phyloP scores from a whole-genome alignment of 2,329 filamentous ascomycete genomes.

The Fusarium tricinctum region DNA sequence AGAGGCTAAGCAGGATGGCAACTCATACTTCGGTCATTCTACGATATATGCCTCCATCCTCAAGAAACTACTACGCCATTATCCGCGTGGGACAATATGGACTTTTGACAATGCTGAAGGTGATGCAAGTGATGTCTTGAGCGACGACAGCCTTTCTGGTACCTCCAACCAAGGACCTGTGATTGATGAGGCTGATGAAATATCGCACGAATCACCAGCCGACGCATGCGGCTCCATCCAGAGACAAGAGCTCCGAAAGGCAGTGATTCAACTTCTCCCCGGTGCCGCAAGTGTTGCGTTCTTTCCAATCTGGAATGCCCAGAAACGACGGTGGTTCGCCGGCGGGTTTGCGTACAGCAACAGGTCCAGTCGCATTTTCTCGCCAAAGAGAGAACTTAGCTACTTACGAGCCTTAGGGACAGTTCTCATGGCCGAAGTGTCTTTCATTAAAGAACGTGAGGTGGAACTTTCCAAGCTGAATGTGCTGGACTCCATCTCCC shows the following conservation, averaged over 20 bases:
- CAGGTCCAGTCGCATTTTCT: neutral
- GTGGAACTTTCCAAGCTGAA: neutral
- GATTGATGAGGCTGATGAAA: neutral
- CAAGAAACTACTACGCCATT: neutral
- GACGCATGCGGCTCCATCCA: fast-evolving
- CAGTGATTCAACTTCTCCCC: fast-evolving
- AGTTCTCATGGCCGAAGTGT: conserved; percentile 5
- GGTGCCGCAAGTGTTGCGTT: neutral
- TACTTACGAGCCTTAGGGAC: neutral
- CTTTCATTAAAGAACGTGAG: neutral
- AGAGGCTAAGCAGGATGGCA: fast-evolving
- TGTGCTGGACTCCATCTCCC: conserved; percentile 6
- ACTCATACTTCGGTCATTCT: neutral
- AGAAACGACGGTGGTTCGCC: conserved; percentile 11
- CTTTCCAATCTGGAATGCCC: conserved; percentile 1
- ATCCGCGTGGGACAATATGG: conserved; percentile 5
- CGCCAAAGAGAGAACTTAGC: neutral
- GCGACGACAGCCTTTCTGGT: neutral
- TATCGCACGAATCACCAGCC: neutral
- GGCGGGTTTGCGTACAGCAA: neutral
- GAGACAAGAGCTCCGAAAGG: neutral
- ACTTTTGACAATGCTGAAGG: neutral
- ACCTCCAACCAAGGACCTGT: neutral
- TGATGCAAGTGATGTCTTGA: neutral
- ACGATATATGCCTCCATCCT: fast-evolving